phyloP scores from a whole-genome alignment of 257 asterid species.

The Fraxinus excelsior region DNA sequence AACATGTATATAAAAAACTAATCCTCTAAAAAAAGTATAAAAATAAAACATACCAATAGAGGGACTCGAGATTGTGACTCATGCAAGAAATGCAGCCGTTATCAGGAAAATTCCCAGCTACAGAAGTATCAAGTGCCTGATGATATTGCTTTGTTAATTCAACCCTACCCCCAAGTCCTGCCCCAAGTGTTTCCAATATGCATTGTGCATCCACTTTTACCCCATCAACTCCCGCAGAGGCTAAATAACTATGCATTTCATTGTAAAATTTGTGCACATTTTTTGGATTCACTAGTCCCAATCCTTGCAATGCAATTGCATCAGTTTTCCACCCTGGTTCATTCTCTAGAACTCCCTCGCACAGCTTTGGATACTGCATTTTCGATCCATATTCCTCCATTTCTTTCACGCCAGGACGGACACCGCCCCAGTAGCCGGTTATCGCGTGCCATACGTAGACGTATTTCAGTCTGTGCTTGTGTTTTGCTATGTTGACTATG shows the following conservation, averaged over 20 bases:
- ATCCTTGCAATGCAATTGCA: conserved; percentile 67
- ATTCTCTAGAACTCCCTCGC: conserved; percentile 67
- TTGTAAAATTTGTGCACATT: conserved; percentile 67
- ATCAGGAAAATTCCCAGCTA: conserved; percentile 69
- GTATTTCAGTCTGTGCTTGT: conserved; percentile 67
- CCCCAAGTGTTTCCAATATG: conserved; percentile 83
- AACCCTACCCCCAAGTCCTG: conserved; percentile 81
- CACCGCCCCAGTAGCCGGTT: conserved; percentile 93
- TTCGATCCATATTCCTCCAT: conserved; percentile 63
- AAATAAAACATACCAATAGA: conserved; percentile 59
- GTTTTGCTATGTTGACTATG: conserved; percentile 68
- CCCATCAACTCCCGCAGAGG: conserved; percentile 81
- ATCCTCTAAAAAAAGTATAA: neutral
- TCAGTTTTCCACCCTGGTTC: conserved; percentile 81
- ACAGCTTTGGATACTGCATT: conserved; percentile 63
- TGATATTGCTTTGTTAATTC: conserved; percentile 78
- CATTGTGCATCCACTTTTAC: conserved; percentile 88
- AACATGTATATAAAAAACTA: no score
- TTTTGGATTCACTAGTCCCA: conserved; percentile 83
- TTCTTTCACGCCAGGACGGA: conserved; percentile 65
- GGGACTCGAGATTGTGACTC: conserved; percentile 87
- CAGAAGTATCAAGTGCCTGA: conserved; percentile 88
- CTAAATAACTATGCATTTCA: conserved; percentile 78
- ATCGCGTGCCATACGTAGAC: conserved; percentile 94
- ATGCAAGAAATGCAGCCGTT: conserved; percentile 89